Evolutionary conservation across 352 stramenopile genomes (phyloP), one percentile per base, ranked within the genome.

Genomic region (Phytopythium litorale): DNA sequence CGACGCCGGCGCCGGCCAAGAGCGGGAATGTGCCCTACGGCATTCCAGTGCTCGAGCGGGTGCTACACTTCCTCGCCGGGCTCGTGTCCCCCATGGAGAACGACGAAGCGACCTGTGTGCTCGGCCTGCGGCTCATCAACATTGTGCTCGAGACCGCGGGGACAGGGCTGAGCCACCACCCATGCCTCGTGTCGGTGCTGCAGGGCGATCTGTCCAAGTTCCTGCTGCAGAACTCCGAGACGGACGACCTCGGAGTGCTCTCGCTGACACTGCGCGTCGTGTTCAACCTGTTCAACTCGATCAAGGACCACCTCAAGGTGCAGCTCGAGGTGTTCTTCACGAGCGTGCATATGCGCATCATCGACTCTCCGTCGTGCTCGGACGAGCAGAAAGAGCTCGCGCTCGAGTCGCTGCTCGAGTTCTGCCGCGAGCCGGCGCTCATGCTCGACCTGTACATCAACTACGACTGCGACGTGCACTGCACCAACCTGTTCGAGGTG

Each of bases 371-470:
- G n/a, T 92, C 83, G 23, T 90, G 81, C 58, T 87, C 83, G 5
- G 59, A 92, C 59, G 87, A 96, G 37, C 87, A 96, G 60, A 96
- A 96, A 42, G 87, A 96, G 48, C 67, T 95, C 19, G 87, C 87
- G 40, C 68, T 95, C 37, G 98, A 99, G 78, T 97, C 82, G 28
- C 71, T 99, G 30, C 75, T 99, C 4, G 97, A 99, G 73, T 99
- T 99, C 62, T 99, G 95, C 58, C 78, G 97, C 35, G 97, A 99
- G 67, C 96, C 97, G 7, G 91, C 89, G 38, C 83, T 99, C 23
- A 99, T 99, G 93, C 84, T 98, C 30, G 97, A 99, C 69, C 69
- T 99, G 13, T 99, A 99, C 73, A 93, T 98, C 56, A 99, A 99
- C 76, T 99, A 99, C 76, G 98, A 99, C 76, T 99, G 97, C 70